Conservation (phyloP, 768 basidiomycete species). For the Cyathus striatus region DNA sequence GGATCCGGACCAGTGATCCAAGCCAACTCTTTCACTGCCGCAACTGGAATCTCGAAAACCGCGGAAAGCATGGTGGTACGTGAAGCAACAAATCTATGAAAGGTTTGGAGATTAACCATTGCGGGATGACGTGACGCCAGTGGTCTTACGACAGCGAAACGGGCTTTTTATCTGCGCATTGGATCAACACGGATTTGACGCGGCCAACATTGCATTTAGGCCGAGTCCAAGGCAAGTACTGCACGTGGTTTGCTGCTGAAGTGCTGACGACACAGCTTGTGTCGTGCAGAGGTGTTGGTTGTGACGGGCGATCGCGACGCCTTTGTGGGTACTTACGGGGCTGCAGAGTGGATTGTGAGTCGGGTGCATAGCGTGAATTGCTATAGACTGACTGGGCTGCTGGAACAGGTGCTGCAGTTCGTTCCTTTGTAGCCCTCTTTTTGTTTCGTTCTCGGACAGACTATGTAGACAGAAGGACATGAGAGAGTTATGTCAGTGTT, state of each 20-base stretch:
- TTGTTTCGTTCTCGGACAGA: too few relatives aligned
- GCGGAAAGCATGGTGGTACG: conserved; percentile 9
- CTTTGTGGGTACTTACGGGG: neutral
- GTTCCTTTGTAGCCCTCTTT: too few relatives aligned
- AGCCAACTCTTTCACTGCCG: conserved; percentile 7
- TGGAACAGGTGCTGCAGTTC: too few relatives aligned
- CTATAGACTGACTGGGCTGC: too few relatives aligned
- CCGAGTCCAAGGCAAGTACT: neutral
- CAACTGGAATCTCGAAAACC: conserved; percentile 2
- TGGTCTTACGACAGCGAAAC: neutral
- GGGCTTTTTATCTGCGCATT: neutral
- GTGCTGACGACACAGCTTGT: neutral
- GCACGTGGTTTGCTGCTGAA: too few relatives aligned
- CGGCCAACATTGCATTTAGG: neutral
- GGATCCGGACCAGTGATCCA: neutral
- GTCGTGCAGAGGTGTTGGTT: neutral
- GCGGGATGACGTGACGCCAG: neutral
- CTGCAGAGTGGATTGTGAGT: conserved; percentile 2
- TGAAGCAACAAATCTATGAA: too few relatives aligned
- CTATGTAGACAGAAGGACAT: too few relatives aligned
- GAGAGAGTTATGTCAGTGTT: too few relatives aligned
- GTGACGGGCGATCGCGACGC: neutral
- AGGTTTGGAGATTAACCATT: neutral
- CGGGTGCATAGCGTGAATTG: neutral
- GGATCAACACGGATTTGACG: neutral